These are phyloP conservation scores for Pugionium cornutum DNA, from an alignment of 345 rosid genomes.

Conservation along the genomic window DNA sequence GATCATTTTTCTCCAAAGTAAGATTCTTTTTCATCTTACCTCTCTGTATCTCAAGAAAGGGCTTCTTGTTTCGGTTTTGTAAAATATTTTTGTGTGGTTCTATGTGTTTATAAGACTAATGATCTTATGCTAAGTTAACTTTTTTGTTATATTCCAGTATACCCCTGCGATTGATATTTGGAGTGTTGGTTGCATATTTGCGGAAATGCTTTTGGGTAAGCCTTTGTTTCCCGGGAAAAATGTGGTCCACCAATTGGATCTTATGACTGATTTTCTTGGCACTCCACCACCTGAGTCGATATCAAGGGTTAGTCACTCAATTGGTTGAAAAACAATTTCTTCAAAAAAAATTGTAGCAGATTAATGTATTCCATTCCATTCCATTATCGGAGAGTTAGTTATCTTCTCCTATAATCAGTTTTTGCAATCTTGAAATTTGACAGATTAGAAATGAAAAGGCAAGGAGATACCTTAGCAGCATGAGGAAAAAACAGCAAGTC, in stretches of 20 bases:
- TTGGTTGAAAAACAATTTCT: not conserved
- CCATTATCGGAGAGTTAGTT: constrained; percentile 11
- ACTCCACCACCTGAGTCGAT: constrained; percentile 81
- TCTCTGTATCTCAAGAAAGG: constrained; percentile 6
- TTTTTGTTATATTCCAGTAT: constrained; percentile 52
- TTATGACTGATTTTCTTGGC: constrained; percentile 86
- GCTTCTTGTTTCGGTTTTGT: not conserved
- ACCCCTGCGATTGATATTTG: constrained; percentile 96
- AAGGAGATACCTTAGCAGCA: constrained; percentile 89
- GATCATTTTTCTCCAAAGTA: constrained; percentile 97
- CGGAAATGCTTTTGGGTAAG: constrained; percentile 36
- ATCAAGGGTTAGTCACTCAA: constrained; percentile 59
- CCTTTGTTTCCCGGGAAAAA: constrained; percentile 96
- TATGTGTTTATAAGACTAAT: constrained; percentile 19
- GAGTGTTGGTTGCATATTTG: constrained; percentile 97
- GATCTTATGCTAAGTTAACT: constrained; percentile 11
- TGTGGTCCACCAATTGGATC: constrained; percentile 47
- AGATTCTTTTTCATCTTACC: constrained; percentile 31
- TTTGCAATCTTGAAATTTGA: constrained; percentile 25
- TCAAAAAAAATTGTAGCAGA: not conserved
- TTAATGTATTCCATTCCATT: constrained; percentile 1
- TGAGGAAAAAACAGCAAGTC: constrained; percentile 83
- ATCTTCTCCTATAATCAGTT: constrained; percentile 9
- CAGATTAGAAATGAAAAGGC: constrained; percentile 99
- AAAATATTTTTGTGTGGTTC: not conserved